Percentiles rank a stretch among this genome's conserved stretches.
Conservation (phyloP, 176 grass and related monocot species). For the Zea mays region Zm-B73-REFERENCE-NAM-5.0 NC_050097.1:43876001-43876500, state of each 20-base stretch:
- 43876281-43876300: conserved; percentile 30
- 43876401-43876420: conserved; percentile 33
- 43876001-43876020: not conserved
- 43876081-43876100: conserved; percentile 4
- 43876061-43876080: conserved; percentile 1
- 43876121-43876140: conserved; percentile 47
- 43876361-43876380: conserved; percentile 59
- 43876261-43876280: conserved; percentile 52
- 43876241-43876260: conserved; percentile 34
- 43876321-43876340: conserved; percentile 45
- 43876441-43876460: conserved; percentile 32
- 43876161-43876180: conserved; percentile 4
- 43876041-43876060: not conserved
- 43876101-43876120: conserved; percentile 29
- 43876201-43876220: conserved; percentile 21
- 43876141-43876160: conserved; percentile 23
- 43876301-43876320: conserved; percentile 49
- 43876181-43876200: conserved; percentile 21
- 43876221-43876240: not conserved
- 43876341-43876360: conserved; percentile 45
- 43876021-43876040: not conserved
- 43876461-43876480: conserved; percentile 25
- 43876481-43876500: conserved; percentile 8
- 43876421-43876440: conserved; percentile 31
- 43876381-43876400: conserved; percentile 49